Base-by-base conservation (phyloP, 1,139 yeast genomes). In the Magnusiomyces sp. region DNA sequence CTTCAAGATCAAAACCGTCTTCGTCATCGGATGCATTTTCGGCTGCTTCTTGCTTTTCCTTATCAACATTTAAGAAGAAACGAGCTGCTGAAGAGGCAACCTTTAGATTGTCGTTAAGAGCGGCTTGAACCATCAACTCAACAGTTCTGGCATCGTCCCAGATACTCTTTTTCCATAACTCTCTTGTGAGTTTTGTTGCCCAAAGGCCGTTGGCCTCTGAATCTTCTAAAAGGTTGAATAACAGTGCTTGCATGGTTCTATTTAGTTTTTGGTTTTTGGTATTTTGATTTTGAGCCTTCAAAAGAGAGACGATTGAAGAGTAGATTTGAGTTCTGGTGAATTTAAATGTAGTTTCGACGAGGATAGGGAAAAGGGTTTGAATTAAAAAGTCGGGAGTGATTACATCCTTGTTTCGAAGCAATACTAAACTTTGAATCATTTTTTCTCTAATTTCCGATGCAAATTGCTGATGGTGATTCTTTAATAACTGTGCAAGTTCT, bases 61-160 rank as follows among this genome's bases (percentile, higher is more conserved):
- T 85, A 64, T 92, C 98, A 29, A 96, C 96, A 55, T 96, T 97
- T 51, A 92, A 71, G 69, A 92, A 92, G 68, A 92, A 92, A 61
- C 80, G 74, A 36, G 88, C 94, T 52, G 97, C 98, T 1, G 97
- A 86, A 53, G 83, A 72, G 11, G 95, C 86, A 49, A 92, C 95
- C 69, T 92, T 92, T 13, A 81, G 76, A 59, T 90, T 95, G 10
- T 85, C 80, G 63, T 89, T 96, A 53, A 86, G 68, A 1, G 97
- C 89, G 1, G 97, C 97, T 61, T 88, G 95, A 2, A 95, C 84
- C 97, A 94, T 90, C 61, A 92, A 80, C 67, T 92, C 98, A 23
- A 92, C 95, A 0, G 97, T 84, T 59, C 97, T 75, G 1, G 95
- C 78, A 67, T 92, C 99, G 66, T 89, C 97, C 99, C 99, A 92